A percentile compares a stretch with the other conserved stretches of the same genome.
Conservation (phyloP, 805 yeast species). For the Helenozyma baotianmanensis region DNA sequence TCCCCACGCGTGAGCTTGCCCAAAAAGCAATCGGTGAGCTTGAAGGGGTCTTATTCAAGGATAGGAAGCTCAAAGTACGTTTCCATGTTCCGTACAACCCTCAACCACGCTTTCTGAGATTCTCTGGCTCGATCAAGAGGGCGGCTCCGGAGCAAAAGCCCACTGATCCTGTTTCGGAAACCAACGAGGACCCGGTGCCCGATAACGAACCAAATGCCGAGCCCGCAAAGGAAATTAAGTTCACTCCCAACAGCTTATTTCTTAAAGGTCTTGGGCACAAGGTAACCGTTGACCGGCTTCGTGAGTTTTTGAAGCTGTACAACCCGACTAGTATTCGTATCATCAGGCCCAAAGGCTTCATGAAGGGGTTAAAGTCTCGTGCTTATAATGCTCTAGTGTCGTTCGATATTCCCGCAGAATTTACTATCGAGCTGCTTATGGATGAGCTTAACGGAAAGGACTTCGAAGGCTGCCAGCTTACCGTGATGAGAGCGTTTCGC, state of each 20-base stretch:
- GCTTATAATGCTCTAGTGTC: conserved; percentile 50
- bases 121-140: neutral
- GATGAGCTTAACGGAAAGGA: conserved; percentile 30
- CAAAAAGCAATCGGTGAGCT: conserved; percentile 22
- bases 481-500: conserved; percentile 7
- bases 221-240: conserved; percentile 3
- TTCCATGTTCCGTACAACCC: conserved; percentile 37
- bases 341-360: conserved; percentile 33
- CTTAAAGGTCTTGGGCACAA: conserved; percentile 37
- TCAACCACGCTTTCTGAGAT: neutral
- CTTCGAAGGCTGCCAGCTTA: conserved; percentile 4
- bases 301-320: conserved; percentile 38
- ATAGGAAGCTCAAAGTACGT: conserved; percentile 37
- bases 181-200: neutral
- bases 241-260: conserved; percentile 44
- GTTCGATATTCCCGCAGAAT: conserved; percentile 32
- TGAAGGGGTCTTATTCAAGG: conserved; percentile 26
- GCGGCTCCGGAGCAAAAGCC: too few relatives aligned
- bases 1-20: conserved; percentile 26
- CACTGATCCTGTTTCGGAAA: neutral
- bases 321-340: conserved; percentile 46
- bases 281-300: conserved; percentile 41
- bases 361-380: conserved; percentile 27
- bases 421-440: conserved; percentile 41
- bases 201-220: conserved; percentile 1